Base-by-base conservation (phyloP, 805 yeast species). In the Metschnikowia dekortorum region DNA sequence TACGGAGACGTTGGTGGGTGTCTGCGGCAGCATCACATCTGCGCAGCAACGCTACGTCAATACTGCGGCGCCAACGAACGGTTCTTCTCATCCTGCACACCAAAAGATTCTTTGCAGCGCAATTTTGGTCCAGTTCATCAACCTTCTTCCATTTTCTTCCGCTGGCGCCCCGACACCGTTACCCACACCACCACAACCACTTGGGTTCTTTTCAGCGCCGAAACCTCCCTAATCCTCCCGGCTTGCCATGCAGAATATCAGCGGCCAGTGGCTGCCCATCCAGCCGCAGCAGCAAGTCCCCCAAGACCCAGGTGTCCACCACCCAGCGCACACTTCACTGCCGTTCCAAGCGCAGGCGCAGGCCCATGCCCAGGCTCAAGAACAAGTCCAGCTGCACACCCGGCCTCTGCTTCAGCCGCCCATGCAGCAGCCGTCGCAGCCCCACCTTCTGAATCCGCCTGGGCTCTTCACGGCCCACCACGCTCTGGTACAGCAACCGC, bases 341-440 rank as follows among this genome's bases (percentile, higher is more conserved):
- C 45, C 45, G 22, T 42, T 42, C 26, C 45, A 42, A 11, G 4
- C 31, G 9, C 45, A 32, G 9, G 31, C 16, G 9, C 29, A 22
- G 22, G 22, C 22, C 22, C 22, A 22, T 22, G 22, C 5, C 22
- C 22, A 22, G 22, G 22, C 22, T 2, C 22, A 22, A 22, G 22
- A 22, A 22, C 22, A 22, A 4, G 22, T 22, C 22, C 22, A 42
- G 4, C 31, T 33, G 33, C 33, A 32, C 9, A 22, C 5, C 14
- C 45, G 45, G 32, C 45, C 45, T 8, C 45, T 22, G 45, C 45
- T 42, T 32, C 45, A 42, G 11, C 45, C 45, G 5, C 45, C 45
- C 4, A 22, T 42, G 14, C 45, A 32, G 8, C 45, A 32, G 37
- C 45, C 36, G 7, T 22, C 29, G 10, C 39, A 37, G 11, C 11